phyloP scores from a whole-genome alignment of 2,329 filamentous ascomycete species.

The Pezizomycotina sp. region DNA sequence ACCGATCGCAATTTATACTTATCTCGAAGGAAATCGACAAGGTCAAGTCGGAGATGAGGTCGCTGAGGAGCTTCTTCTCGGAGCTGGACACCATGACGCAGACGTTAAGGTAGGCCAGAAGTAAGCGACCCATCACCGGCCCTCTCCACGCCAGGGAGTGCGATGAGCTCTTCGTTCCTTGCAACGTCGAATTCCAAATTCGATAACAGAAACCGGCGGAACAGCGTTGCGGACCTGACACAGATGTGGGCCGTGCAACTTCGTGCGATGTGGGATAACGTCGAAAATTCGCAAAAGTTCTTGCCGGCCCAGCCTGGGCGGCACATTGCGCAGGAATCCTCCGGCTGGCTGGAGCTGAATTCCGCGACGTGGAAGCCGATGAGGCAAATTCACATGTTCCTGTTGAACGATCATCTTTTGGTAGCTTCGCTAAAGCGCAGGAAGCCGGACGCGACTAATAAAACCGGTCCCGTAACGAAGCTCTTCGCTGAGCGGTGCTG shows the following conservation, averaged over 20 bases:
- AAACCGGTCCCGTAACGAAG: constrained; percentile 47
- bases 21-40: constrained; percentile 99
- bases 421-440: constrained; percentile 88
- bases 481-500: constrained; percentile 88
- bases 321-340: constrained; percentile 84
- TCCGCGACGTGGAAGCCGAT: constrained; percentile 92
- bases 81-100: constrained; percentile 70
- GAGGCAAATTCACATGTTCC: constrained; percentile 73
- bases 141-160: constrained; percentile 6
- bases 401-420: constrained; percentile 87
- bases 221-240: constrained; percentile 63
- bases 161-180: constrained; percentile 8
- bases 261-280: constrained; percentile 80
- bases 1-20: constrained; percentile 95
- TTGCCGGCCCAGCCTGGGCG: constrained; percentile 78
- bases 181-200: constrained; percentile 31
- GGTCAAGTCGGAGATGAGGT: constrained; percentile 88
- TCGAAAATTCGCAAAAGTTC: constrained; percentile 97
- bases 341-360: constrained; percentile 88
- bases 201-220: constrained; percentile 59
- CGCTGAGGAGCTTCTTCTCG: constrained; percentile 74
- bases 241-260: constrained; percentile 51
- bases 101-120: constrained; percentile 43
- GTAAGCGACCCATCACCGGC: constrained; percentile 6
- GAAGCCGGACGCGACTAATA: constrained; percentile 49